A percentile compares a stretch with the other conserved stretches of the same genome.
Evolutionary conservation across 2,329 filamentous ascomycete species (phyloP).

Genomic region (Penicillium sp.): DNA sequence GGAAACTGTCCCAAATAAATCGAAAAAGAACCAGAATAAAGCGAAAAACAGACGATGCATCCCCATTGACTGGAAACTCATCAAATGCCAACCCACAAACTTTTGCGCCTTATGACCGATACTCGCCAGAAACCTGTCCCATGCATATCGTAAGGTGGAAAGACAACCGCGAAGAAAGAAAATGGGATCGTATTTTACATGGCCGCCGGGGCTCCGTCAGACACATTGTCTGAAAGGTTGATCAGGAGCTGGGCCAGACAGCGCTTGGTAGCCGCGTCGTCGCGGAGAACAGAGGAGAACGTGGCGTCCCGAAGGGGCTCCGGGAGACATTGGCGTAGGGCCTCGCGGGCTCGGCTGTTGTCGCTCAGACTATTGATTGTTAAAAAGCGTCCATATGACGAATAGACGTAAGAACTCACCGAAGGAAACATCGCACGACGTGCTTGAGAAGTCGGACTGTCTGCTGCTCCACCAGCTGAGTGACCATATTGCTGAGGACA

Average conservation of each 20-base stretch:
- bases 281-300: slow-evolving; percentile 90
- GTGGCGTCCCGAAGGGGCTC: slow-evolving; percentile 98
- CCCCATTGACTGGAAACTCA: slow-evolving; percentile 11
- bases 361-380: slow-evolving; percentile 67
- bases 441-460: slow-evolving; percentile 94
- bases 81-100: slow-evolving; percentile 22
- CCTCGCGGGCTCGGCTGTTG: slow-evolving; percentile 91
- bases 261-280: slow-evolving; percentile 95
- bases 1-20: slow-evolving; percentile 19
- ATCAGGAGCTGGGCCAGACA: slow-evolving; percentile 96
- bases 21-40: slow-evolving; percentile 17
- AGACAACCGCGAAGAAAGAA: slow-evolving; percentile 28
- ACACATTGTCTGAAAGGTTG: slow-evolving; percentile 87
- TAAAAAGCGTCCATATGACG: not conserved
- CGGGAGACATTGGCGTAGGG: slow-evolving; percentile 88
- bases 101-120: slow-evolving; percentile 38
- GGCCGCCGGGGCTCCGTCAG: slow-evolving; percentile 44
- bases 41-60: slow-evolving; percentile 12
- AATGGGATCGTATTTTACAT: slow-evolving; percentile 38
- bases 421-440: slow-evolving; percentile 91
- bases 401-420: slow-evolving; percentile 52
- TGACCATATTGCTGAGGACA: slow-evolving; percentile 97
- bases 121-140: slow-evolving; percentile 40
- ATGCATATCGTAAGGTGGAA: slow-evolving; percentile 40
- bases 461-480: slow-evolving; percentile 93